phyloP scores from a whole-genome alignment of 768 basidiomycete genomes.

The Pleurotus djamor region DNA sequence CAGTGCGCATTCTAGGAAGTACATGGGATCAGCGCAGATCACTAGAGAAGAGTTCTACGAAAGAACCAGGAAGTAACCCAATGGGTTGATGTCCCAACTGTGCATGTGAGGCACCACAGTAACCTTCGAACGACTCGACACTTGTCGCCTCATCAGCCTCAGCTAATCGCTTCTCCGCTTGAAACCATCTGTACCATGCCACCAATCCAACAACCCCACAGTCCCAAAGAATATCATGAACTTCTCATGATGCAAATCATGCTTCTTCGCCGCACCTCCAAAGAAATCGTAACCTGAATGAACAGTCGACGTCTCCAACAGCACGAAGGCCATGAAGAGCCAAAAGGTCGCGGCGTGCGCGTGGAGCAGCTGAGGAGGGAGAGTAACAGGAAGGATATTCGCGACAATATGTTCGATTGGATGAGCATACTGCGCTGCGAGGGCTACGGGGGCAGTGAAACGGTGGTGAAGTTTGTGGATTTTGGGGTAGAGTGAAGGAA shows the following conservation, averaged over 20 bases:
- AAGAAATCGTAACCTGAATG: conserved; percentile 27
- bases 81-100: no score
- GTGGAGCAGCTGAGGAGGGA: conserved; percentile 21
- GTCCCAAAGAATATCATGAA: conserved; percentile 23
- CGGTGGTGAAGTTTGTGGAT: conserved; percentile 27
- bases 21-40: no score
- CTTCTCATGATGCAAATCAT: conserved; percentile 26
- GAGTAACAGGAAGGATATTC: conserved; percentile 22
- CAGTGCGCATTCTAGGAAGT: no score
- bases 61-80: no score
- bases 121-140: no score
- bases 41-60: no score
- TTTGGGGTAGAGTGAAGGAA: conserved; percentile 19
- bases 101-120: no score
- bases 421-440: conserved; percentile 24
- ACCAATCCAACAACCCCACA: conserved; percentile 20
- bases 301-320: conserved; percentile 23
- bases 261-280: conserved; percentile 16
- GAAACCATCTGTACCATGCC: not conserved
- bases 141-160: no score
- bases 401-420: conserved; percentile 23
- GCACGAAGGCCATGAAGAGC: conserved; percentile 20
- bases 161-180: not conserved
- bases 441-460: conserved; percentile 28
- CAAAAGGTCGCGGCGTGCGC: conserved; percentile 24